These are phyloP conservation scores for Madurella mycetomatis DNA, from an alignment of 2,329 filamentous ascomycete genomes.

Conservation along the genomic window DNA sequence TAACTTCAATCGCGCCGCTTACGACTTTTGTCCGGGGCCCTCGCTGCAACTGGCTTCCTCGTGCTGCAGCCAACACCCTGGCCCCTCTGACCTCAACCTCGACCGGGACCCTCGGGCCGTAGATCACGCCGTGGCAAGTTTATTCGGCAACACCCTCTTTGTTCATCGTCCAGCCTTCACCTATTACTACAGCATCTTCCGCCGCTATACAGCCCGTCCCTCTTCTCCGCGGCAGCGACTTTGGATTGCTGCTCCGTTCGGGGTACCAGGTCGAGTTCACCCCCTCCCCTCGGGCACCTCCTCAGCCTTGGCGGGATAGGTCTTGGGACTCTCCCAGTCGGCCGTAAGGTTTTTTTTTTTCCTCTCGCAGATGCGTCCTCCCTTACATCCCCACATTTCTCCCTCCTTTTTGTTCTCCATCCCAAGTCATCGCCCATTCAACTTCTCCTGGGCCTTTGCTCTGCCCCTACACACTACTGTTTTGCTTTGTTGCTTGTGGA, in stretches of 20 bases:
- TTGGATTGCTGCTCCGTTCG: slow-evolving; percentile 3
- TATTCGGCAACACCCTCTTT: background rate
- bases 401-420: background rate
- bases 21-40: background rate
- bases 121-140: background rate
- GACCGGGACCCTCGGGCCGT: background rate
- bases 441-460: background rate
- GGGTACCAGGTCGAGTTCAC: slow-evolving; percentile 1
- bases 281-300: background rate
- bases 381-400: slow-evolving; percentile 13
- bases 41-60: background rate
- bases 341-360: slow-evolving; percentile 17
- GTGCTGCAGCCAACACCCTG: background rate
- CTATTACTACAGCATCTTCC: background rate
- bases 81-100: background rate
- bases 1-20: slow-evolving; percentile 6
- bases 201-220: background rate
- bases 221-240: background rate
- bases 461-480: background rate
- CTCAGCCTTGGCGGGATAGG: slow-evolving; percentile 21
- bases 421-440: background rate
- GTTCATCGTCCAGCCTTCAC: background rate
- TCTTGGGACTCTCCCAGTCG: slow-evolving; percentile 12
- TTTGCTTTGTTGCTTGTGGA: background rate
- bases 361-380: background rate